Conservation (phyloP, 352 stramenopile species). For the Phytophthora vignae region DNA sequence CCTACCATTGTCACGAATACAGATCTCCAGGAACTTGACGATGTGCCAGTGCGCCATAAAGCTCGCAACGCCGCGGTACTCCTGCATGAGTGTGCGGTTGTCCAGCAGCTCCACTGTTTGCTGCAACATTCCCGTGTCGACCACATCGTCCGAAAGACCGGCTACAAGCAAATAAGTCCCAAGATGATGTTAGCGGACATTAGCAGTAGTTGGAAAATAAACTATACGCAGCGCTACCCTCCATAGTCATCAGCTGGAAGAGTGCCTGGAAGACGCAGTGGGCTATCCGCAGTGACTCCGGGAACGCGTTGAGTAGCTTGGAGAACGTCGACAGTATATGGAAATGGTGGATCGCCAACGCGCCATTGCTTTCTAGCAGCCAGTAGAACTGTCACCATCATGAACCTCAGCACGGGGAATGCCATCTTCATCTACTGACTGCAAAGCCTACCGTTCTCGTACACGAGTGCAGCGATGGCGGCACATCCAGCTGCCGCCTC, state of each 20-base stretch:
- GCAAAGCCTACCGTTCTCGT: conserved; percentile 50
- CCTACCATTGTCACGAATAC: conserved; percentile 47
- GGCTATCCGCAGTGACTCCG: conserved; percentile 25
- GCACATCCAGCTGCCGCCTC: conserved; percentile 36
- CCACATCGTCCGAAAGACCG: conserved; percentile 29
- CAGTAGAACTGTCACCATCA: background rate
- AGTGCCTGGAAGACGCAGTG: conserved; percentile 44
- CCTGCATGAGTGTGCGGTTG: conserved; percentile 23
- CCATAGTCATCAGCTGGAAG: conserved; percentile 55
- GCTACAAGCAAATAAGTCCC: conserved; percentile 8
- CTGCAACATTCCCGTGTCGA: conserved; percentile 45
- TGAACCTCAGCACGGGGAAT: background rate
- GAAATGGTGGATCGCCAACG: conserved; percentile 37
- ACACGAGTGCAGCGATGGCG: conserved; percentile 47
- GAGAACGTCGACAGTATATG: conserved; percentile 35
- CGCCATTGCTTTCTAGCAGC: conserved; percentile 33
- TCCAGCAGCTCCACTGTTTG: conserved; percentile 49
- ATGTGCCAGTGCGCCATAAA: conserved; percentile 61
- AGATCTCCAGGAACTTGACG: conserved; percentile 61
- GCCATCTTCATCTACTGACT: background rate
- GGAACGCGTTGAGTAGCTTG: conserved; percentile 33
- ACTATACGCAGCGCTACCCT: conserved; percentile 29
- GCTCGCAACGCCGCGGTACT: conserved; percentile 22
- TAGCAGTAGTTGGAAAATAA: background rate
- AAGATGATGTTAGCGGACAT: background rate